Evolutionary conservation across 768 basidiomycete genomes (phyloP), one percentile per base, ranked within the genome.

Genomic region (Kwoniella shandongensis): DNA sequence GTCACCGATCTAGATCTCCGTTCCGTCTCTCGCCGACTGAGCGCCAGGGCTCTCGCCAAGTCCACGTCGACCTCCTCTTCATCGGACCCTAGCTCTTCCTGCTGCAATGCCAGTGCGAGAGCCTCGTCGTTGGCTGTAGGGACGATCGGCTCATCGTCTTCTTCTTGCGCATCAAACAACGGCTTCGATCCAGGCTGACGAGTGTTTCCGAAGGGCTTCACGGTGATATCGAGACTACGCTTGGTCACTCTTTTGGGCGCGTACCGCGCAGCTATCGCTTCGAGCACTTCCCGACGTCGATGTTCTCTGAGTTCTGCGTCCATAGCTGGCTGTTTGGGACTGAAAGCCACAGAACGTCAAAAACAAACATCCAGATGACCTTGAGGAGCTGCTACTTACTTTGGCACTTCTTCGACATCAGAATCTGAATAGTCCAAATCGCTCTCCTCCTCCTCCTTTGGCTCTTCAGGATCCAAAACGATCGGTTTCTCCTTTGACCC

Each of bases 401-500:
- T 54, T 35, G 44, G 20, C 22, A 66, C 36, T 38, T 63, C 64
- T 44, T 68, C 54, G 5, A 69, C 54, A 49, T 63, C 54, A 30
- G 54, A 60, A 54, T 60, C 79, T 10, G 79, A 73, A 23, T 75
- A 67, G 35, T 63, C 63, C 35, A 54, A 67, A 18, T 77, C 76
- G 30, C 77, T 68, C 41, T 74, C 75, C 40, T 69, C 69, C n/a
- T 65, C 64, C 10, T 35, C 36, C 22, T 56, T 57, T 25, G 22
- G 41, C 15, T 79, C 76, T n/a, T 86, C 84, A 38, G 82, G 82
- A 67, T 93, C 90, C 53, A 97, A 83, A 51, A 86, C 83, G 56
- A 97, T 97, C 4, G 93, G 93, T 63, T 89, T 90, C 46, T 84
- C 81, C 56, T 81, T 81, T 6, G 88, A 89, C 17, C 93, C 91